phyloP scores from a whole-genome alignment of 2,329 filamentous ascomycete species.

The Cordyceps javanica region DNA sequence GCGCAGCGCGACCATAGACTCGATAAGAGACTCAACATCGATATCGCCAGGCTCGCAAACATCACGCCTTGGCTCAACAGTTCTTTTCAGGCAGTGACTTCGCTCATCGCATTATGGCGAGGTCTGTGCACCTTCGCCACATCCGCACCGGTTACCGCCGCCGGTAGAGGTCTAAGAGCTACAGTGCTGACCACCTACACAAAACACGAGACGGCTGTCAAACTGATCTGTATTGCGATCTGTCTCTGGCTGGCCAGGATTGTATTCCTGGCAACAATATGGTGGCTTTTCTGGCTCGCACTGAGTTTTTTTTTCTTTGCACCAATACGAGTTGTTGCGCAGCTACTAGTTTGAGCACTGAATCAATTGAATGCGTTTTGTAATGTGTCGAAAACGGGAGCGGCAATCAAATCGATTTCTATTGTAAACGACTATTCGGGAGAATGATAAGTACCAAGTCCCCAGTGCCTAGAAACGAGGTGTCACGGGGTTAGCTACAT shows the following conservation, averaged over 20 bases:
- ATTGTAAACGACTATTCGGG: background rate
- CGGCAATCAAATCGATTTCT: background rate
- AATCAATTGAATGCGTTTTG: background rate
- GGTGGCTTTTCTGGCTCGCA: background rate
- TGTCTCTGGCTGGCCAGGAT: background rate
- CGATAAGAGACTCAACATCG: background rate
- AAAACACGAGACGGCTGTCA: background rate
- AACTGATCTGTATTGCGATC: background rate
- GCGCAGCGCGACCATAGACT: background rate
- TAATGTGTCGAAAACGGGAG: background rate
- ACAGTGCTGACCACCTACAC: background rate
- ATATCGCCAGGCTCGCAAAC: background rate
- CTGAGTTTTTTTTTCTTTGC: background rate
- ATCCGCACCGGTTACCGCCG: background rate
- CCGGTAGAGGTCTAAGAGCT: background rate
- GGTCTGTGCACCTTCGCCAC: background rate
- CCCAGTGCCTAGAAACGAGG: too few relatives aligned
- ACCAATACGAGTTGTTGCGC: background rate
- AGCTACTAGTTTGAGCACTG: background rate
- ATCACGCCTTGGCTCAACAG: background rate
- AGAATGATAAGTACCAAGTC: too few relatives aligned
- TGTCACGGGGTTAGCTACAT: too few relatives aligned
- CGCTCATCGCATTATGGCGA: background rate
- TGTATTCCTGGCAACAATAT: background rate
- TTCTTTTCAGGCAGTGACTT: background rate